Base-by-base conservation (phyloP, 1,284 basidiomycete genomes). In the Apiotrichum brassicae region DNA sequence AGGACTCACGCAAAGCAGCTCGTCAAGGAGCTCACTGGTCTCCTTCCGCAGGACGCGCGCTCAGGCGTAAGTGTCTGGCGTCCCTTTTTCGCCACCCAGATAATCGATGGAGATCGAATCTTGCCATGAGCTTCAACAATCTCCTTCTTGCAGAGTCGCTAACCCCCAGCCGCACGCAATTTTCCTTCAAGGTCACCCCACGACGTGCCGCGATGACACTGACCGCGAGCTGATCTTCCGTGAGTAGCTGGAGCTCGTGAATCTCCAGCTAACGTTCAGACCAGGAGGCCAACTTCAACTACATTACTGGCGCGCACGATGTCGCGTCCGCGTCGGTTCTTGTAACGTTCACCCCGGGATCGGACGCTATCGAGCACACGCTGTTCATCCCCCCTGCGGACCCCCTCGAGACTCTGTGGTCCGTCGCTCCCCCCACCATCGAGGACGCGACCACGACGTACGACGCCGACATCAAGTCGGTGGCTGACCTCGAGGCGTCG, bases 271-370 rank as follows among this genome's bases (percentile, higher is more conserved):
- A 24, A 49, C 16, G 16, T 19, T 24, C 58, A 73, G 60, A 67
- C 32, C 70, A 82, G 75, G 88, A 92, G 74, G 85, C 84, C 60
- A 93, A 93, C 73, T 94, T 93, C 70, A 85, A 81, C 74, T 93
- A 90, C 67, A 77, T 93, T 6, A 81, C 87, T 0, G 88, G 87
- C 53, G 53, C 41, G 19, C 88, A 85, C 72, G 75, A 78, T 39
- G 78, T 89, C 1, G 85, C 87, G 18, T 70, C 68, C 0, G 83
- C 86, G 1, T 82, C 80, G 51, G 70, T 91, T 9, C 71, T 90
- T n/a, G 68, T 86, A 9, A 72, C 78, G 0, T 83, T 80, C 39
- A 72, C 68, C 6, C 76, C 80, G 1, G 76, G 77, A 4, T 28
- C 18, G 36, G 53, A 16, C 43, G 43, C 51, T 26, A 46, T 68